Evolutionary conservation across 805 yeast genomes (phyloP).

Genomic region (Schwanniomyces vanrijiae): DNA sequence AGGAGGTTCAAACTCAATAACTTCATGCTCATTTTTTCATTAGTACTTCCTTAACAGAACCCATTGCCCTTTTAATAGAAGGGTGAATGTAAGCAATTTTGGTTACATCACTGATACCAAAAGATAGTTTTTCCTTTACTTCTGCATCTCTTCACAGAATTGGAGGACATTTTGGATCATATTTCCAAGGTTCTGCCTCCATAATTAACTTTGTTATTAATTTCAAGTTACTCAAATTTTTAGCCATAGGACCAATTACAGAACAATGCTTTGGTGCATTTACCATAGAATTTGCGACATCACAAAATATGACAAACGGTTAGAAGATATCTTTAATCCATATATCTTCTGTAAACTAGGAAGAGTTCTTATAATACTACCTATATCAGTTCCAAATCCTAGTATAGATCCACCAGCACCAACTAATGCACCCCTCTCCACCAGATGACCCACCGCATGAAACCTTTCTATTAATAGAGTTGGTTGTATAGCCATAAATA

Average conservation of each 20-base stretch:
- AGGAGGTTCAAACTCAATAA: constrained; percentile 34
- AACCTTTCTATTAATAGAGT: constrained; percentile 43
- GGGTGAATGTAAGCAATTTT: constrained; percentile 26
- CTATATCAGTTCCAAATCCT: constrained; percentile 59
- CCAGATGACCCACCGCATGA: constrained; percentile 56
- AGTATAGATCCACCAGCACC: constrained; percentile 44
- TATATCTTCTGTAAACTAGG: constrained; percentile 42
- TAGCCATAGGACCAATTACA: constrained; percentile 46
- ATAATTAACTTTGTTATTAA: constrained; percentile 39
- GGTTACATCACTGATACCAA: constrained; percentile 3
- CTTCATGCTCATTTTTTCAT: constrained; percentile 50
- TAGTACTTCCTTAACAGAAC: constrained; percentile 23
- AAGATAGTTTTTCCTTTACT: constrained; percentile 7
- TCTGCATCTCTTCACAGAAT: constrained; percentile 47
- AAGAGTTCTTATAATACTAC: constrained; percentile 54
- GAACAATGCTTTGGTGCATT: constrained; percentile 3
- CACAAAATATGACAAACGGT: constrained; percentile 19
- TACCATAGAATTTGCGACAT: constrained; percentile 11
- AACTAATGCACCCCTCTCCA: constrained; percentile 52
- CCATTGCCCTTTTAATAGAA: constrained; percentile 50
- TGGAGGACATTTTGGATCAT: constrained; percentile 52
- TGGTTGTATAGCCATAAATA: constrained; percentile 46
- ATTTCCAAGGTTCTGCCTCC: constrained; percentile 42
- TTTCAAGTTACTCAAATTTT: constrained; percentile 37
- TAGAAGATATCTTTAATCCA: constrained; percentile 41